Percentiles rank a stretch among this genome's conserved stretches.
These are phyloP conservation scores for Abortiporus biennis DNA, from an alignment of 1,284 basidiomycete genomes.

Conservation along the genomic window DNA sequence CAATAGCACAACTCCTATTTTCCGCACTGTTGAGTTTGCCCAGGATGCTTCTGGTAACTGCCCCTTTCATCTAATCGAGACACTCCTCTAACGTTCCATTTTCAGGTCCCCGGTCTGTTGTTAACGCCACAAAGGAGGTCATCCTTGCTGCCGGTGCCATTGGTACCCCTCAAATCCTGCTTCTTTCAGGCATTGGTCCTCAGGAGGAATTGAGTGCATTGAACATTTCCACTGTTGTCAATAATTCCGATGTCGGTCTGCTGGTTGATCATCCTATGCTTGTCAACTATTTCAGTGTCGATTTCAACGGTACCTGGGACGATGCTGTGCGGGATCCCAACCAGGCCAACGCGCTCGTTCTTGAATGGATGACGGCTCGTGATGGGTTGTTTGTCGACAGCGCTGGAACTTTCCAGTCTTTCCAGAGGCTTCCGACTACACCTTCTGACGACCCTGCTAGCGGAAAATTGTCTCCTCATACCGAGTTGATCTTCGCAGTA, in stretches of 20 bases:
- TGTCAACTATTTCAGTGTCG: slow-evolving; percentile 17
- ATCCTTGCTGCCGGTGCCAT: slow-evolving; percentile 29
- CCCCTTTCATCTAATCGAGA: background rate
- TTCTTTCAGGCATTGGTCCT: slow-evolving; percentile 22
- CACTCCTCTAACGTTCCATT: background rate
- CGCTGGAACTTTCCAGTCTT: slow-evolving; percentile 17
- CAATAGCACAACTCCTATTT: slow-evolving; percentile 6
- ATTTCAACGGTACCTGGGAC: slow-evolving; percentile 18
- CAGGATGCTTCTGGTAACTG: slow-evolving; percentile 10
- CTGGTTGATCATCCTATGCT: slow-evolving; percentile 32
- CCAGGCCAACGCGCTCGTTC: slow-evolving; percentile 9
- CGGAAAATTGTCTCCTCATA: slow-evolving; percentile 14
- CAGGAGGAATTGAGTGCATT: slow-evolving; percentile 10
- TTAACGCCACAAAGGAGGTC: slow-evolving; percentile 15
- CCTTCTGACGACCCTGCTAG: slow-evolving; percentile 13
- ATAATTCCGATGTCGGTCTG: slow-evolving; percentile 30
- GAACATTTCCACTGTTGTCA: slow-evolving; percentile 23
- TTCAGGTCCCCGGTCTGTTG: background rate
- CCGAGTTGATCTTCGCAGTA: slow-evolving; percentile 14
- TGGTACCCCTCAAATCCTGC: slow-evolving; percentile 26
- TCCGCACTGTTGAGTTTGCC: slow-evolving; percentile 14
- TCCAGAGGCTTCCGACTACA: slow-evolving; percentile 16
- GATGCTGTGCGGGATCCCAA: slow-evolving; percentile 15
- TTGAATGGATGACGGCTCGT: slow-evolving; percentile 17
- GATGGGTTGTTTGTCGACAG: slow-evolving; percentile 19